Evolutionary conservation across 2,329 filamentous ascomycete species (phyloP).

Genomic region (Fusarium udum): DNA sequence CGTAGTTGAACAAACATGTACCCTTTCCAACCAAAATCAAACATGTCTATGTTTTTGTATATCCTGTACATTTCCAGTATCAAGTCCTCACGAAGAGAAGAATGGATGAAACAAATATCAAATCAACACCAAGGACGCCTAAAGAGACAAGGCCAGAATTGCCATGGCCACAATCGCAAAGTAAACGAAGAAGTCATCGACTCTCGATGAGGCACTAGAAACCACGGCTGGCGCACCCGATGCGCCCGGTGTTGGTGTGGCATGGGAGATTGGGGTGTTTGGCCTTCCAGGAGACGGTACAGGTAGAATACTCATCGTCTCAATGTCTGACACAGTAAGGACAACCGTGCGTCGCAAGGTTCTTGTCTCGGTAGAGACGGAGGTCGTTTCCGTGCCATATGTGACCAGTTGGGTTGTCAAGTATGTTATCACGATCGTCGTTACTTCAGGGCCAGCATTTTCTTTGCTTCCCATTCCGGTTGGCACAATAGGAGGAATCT

Average conservation of each 20-base stretch:
- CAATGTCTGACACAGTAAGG: slow-evolving; percentile 3
- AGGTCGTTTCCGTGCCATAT: slow-evolving; percentile 12
- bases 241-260: slow-evolving; percentile 24
- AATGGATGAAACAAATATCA: neutral
- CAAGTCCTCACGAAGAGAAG: neutral
- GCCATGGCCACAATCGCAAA: slow-evolving; percentile 22
- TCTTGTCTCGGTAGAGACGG: slow-evolving; percentile 16
- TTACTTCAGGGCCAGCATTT: neutral
- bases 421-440: slow-evolving; percentile 27
- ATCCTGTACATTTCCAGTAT: neutral
- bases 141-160: slow-evolving; percentile 22
- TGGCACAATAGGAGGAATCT: slow-evolving; percentile 11
- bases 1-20: slow-evolving; percentile 14
- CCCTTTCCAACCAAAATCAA: neutral
- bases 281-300: slow-evolving; percentile 1
- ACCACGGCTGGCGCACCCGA: slow-evolving; percentile 4
- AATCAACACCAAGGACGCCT: neutral
- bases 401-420: slow-evolving; percentile 19
- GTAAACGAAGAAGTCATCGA: slow-evolving; percentile 15
- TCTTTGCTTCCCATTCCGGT: neutral
- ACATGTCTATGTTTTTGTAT: neutral
- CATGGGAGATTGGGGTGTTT: neutral
- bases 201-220: slow-evolving; percentile 14
- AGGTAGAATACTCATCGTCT: slow-evolving; percentile 16
- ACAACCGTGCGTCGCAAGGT: slow-evolving; percentile 26